Evolutionary conservation across 352 stramenopile species (phyloP).

Genomic region (Globisporangium polare): DNA sequence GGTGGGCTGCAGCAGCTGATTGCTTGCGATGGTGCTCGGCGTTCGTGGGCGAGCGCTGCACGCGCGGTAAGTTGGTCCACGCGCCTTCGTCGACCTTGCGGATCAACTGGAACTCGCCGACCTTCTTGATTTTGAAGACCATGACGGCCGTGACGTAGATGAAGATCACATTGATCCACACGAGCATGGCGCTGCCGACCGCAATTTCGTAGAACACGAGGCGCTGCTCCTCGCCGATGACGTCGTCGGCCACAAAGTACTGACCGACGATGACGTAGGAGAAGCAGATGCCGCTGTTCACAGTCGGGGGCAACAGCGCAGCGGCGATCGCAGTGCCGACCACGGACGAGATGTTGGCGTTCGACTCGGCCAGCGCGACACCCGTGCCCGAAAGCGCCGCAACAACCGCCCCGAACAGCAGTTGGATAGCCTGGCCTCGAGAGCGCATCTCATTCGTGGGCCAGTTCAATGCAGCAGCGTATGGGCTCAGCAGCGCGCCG

Average conservation of each 20-base stretch:
- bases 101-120: constrained; percentile 83
- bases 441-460: constrained; percentile 81
- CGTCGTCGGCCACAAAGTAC: constrained; percentile 76
- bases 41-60: constrained; percentile 55
- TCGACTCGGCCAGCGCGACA: constrained; percentile 79
- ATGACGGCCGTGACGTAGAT: constrained; percentile 84
- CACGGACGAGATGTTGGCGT: constrained; percentile 87
- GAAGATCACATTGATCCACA: constrained; percentile 88
- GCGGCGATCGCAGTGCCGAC: constrained; percentile 86
- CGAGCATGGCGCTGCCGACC: constrained; percentile 71
- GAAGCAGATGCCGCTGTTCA: constrained; percentile 87
- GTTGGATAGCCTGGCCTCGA: constrained; percentile 67
- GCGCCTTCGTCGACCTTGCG: constrained; percentile 66
- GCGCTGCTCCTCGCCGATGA: constrained; percentile 79
- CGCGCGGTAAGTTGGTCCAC: constrained; percentile 77
- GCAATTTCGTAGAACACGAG: constrained; percentile 87
- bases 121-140: constrained; percentile 89
- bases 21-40: constrained; percentile 7
- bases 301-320: constrained; percentile 72
- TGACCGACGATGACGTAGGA: constrained; percentile 84
- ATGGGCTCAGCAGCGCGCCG: constrained; percentile 71
- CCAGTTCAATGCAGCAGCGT: constrained; percentile 74
- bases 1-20: too few relatives aligned
- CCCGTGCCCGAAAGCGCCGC: constrained; percentile 71
- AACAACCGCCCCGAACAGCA: constrained; percentile 80